Evolutionary conservation across 148 eudicot species (phyloP).

Genomic region (Diospyros kaki): DNA sequence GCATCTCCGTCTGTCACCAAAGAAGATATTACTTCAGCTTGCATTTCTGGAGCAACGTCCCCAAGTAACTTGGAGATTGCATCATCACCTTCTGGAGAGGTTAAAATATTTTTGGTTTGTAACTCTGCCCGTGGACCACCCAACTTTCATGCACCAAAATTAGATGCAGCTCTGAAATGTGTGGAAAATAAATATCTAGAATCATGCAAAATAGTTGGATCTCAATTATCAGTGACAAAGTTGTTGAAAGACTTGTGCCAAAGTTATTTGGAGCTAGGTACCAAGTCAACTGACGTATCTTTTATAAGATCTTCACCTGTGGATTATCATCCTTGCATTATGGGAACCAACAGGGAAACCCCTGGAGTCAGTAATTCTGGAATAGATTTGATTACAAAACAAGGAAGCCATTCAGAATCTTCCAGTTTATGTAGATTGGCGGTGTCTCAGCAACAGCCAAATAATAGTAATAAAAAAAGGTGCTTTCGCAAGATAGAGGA

Average conservation of each 20-base stretch:
- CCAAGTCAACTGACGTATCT: conserved; percentile 1
- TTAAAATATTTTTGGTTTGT: conserved; percentile 27
- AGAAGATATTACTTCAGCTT: conserved; percentile 14
- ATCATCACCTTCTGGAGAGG: conserved; percentile 36
- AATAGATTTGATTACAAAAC: conserved; percentile 16
- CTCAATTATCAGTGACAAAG: conserved; percentile 24
- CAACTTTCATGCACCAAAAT: conserved; percentile 17
- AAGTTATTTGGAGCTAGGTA: conserved; percentile 21
- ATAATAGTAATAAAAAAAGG: background rate
- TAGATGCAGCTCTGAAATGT: conserved; percentile 32
- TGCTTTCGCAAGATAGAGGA: conserved; percentile 26
- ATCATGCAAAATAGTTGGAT: conserved; percentile 23
- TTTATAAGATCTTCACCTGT: conserved; percentile 12
- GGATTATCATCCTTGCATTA: conserved; percentile 12
- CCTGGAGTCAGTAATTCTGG: conserved; percentile 7
- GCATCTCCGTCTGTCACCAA: conserved; percentile 14
- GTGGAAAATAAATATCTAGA: conserved; percentile 37
- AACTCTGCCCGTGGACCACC: conserved; percentile 15
- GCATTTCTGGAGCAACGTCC: conserved; percentile 12
- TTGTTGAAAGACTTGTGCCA: conserved; percentile 37
- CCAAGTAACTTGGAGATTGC: conserved; percentile 31
- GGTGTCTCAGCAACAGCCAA: conserved; percentile 14
- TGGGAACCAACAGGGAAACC: conserved; percentile 4
- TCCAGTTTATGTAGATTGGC: conserved; percentile 10
- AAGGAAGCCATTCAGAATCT: conserved; percentile 11